Percentiles rank a stretch among this genome's conserved stretches.
Conservation (phyloP, 306 rosid species). For the Abrus precatorius region DNA sequence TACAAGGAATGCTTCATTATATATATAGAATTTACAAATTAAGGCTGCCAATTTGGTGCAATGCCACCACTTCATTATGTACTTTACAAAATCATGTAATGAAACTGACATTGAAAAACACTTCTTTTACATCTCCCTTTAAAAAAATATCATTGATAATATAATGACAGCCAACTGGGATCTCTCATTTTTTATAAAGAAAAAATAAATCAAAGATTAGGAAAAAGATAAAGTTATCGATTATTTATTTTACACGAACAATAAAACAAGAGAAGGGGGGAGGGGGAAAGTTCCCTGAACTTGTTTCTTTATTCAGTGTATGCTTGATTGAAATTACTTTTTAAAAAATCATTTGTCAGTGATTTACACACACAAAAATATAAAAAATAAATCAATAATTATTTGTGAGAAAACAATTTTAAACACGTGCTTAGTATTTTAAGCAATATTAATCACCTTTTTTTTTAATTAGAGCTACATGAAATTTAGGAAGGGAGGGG, state of each 20-base stretch:
- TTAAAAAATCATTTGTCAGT: background rate
- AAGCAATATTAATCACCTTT: background rate
- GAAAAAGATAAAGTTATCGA: background rate
- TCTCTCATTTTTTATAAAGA: background rate
- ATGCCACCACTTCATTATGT: too few species aligned
- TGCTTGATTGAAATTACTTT: background rate
- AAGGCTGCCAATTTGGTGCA: too few species aligned
- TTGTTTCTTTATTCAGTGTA: conserved; percentile 7
- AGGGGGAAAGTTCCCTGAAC: background rate
- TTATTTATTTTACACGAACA: background rate
- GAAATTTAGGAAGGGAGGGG: background rate
- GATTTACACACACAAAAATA: background rate
- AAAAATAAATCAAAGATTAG: background rate
- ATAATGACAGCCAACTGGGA: background rate
- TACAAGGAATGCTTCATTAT: background rate
- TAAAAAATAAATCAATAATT: background rate
- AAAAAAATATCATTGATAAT: background rate
- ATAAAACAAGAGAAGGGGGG: background rate
- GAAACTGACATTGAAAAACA: too few species aligned
- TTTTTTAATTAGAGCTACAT: background rate
- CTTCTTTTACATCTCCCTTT: background rate
- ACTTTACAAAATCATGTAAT: too few species aligned
- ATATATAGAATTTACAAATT: background rate
- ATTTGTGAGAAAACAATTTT: background rate
- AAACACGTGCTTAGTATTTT: background rate